Base-by-base conservation (phyloP, 805 yeast species). In the Candida silvicultrix region DNA sequence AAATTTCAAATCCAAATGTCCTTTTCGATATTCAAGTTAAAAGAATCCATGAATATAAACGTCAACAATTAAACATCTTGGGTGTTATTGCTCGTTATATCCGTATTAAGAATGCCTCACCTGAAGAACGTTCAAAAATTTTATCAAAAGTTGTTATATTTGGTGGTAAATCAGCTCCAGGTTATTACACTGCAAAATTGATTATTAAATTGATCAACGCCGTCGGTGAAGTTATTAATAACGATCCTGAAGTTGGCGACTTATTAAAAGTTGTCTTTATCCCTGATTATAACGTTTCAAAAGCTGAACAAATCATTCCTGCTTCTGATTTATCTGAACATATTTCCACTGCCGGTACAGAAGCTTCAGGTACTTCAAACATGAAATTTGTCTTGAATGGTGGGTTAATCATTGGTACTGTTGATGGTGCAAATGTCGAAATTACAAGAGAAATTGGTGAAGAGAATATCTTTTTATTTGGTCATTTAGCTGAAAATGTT, bases 131-230 rank as follows among this genome's bases (percentile, higher is more conserved):
- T 58, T 70, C 73, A 40, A 57, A 65, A 51, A 76, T 78, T 58
- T 80, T 75, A 64, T 83, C 96, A 49, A 86, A 84, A 61, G 94
- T 86, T 46, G 76, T 81, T 38, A 77, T 89, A 49, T 81, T 90
- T 65, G 97, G 97, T 54, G 97, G 97, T 62, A 89, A 90, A 68
- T 85, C 95, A 49, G 97, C 97, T 11, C 97, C 97, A n/a, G 97
- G 97, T 53, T 89, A 89, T 66, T 89, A 87, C 70, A 87, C 89
- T 81, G 97, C 97, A 49, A 89, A 89, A 68, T 78, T 85, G 48
- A 86, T 89, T 59, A 90, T 89, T 63, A 88, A 89, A 66, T 74
- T 89, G 65, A 78, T 89, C 60, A 89, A 86, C 64, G 68, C 85
- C 45, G 97, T 89, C 35, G 83, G 86, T 29, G 81, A 78, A 6